Evolutionary conservation across 768 basidiomycete species (phyloP), one percentile per base, ranked within the genome.

Genomic region (Amanita molliuscula): DNA sequence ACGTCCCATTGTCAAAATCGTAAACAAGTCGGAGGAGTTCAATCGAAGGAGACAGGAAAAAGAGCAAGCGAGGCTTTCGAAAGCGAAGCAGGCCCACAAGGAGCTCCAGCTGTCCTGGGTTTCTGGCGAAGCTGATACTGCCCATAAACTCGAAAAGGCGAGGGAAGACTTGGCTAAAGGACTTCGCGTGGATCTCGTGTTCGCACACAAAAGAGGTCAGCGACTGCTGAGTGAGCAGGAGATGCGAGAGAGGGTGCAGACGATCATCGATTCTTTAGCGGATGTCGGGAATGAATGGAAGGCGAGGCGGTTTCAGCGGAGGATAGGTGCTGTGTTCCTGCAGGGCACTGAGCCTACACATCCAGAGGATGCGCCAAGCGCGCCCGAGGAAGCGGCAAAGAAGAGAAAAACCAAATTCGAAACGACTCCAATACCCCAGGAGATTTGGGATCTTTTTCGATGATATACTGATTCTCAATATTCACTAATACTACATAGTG

Each of bases 41-140:
- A 65, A 64, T 34, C 69, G 67, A 54, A 60, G 66, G 16, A 68
- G 65, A 53, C 63, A 66, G 49, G 55, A 62, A 44, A 69, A 66
- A 54, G 62, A 58, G 43, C 66, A 67, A 54, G 64, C 62, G 45
- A 70, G 68, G 54, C 67, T 56, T 44, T 55, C 56, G 5, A 57
- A 50, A 35, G 54, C 63, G 40, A 60, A 66, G 46, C 61, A 70
- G 51, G 52, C 61, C 18, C 59, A 66, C 48, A 89, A 88, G 67
- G 82, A 87, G 66, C 68, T 88, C 4, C 82, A 85, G 64, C 59
- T 91, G 41, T 78, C 81, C 10, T 91, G 87, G 84, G 71, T 68
- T 2, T 75, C 81, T 10, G 77, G 67, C 6, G 54, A 61, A 26
- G 76, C 71, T 6, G 89, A 92, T 57, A 57, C 82, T 16, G 69